Conservation (phyloP, 1,284 basidiomycete genomes). For the Cutaneotrichosporon sp. region DNA sequence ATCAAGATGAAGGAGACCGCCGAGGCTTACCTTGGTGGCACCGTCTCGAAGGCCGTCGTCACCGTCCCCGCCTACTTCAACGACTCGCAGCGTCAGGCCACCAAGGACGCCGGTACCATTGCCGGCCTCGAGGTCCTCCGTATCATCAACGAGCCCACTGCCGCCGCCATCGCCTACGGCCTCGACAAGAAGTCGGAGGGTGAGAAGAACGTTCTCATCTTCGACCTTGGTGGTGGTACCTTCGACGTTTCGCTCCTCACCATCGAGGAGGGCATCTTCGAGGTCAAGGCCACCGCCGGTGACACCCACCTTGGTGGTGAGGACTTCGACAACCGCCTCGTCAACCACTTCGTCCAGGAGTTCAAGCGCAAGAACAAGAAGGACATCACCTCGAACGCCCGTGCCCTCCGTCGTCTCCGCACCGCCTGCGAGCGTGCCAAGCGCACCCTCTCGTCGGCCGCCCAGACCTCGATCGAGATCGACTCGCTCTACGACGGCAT, state of each 20-base stretch:
- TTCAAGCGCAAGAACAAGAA: slow-evolving; percentile 98
- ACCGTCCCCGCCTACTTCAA: slow-evolving; percentile 99
- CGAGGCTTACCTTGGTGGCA: slow-evolving; percentile 94
- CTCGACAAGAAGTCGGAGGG: slow-evolving; percentile 88
- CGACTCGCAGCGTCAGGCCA: slow-evolving; percentile 97
- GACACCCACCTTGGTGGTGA: slow-evolving; percentile 99
- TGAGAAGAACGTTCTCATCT: slow-evolving; percentile 95
- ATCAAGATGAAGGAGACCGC: slow-evolving; percentile 99
- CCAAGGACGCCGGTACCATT: slow-evolving; percentile 97
- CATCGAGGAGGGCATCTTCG: slow-evolving; percentile 95
- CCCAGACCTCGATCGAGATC: slow-evolving; percentile 96
- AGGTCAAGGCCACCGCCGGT: slow-evolving; percentile 95
- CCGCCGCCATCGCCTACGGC: slow-evolving; percentile 93
- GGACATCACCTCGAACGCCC: slow-evolving; percentile 86
- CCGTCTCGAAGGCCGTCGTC: slow-evolving; percentile 96
- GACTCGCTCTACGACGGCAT: slow-evolving; percentile 97
- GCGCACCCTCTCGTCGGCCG: slow-evolving; percentile 94
- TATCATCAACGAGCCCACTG: slow-evolving; percentile 99
- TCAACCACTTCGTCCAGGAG: slow-evolving; percentile 89
- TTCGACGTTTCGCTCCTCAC: slow-evolving; percentile 98
- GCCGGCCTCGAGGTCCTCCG: slow-evolving; percentile 94
- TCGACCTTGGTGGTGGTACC: slow-evolving; percentile 97
- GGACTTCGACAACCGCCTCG: slow-evolving; percentile 97
- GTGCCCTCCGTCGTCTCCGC: slow-evolving; percentile 95
- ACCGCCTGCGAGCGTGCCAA: slow-evolving; percentile 99